These are phyloP conservation scores for Nakataea oryzae DNA, from an alignment of 2,329 filamentous ascomycete species.

Conservation along the genomic window DNA sequence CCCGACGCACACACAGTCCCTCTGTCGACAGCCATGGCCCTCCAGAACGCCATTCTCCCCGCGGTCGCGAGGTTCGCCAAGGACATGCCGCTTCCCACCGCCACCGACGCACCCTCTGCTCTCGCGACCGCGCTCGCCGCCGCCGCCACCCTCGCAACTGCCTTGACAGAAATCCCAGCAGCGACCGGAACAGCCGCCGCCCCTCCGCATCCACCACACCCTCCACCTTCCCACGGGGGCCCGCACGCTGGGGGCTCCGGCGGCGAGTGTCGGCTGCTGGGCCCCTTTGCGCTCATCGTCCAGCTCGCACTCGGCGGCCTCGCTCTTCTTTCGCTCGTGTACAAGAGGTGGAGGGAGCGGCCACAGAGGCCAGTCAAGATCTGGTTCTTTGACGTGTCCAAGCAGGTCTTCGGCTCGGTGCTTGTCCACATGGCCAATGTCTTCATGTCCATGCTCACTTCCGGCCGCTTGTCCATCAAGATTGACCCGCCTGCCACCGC, in stretches of 20 bases:
- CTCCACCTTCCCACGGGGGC: background rate
- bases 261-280: constrained; percentile 79
- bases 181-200: background rate
- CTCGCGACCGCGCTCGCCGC: constrained; percentile 1
- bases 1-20: background rate
- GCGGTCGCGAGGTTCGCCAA: constrained; percentile 6
- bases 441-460: constrained; percentile 92
- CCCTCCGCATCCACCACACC: background rate
- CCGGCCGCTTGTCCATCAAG: constrained; percentile 66
- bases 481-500: constrained; percentile 33
- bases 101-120: background rate
- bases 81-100: constrained; percentile 1
- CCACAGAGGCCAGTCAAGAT: constrained; percentile 90
- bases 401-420: constrained; percentile 90
- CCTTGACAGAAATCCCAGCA: background rate
- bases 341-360: constrained; percentile 84
- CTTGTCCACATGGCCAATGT: constrained; percentile 89
- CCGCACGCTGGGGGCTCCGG: constrained; percentile 11
- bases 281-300: constrained; percentile 82
- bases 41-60: constrained; percentile 1
- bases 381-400: constrained; percentile 95
- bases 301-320: constrained; percentile 78
- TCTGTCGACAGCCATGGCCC: background rate
- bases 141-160: background rate
- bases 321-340: constrained; percentile 78